Evolutionary conservation across 1,284 basidiomycete species (phyloP), one percentile per base, ranked within the genome.

Genomic region (Neotropicomus parvogracilis): DNA sequence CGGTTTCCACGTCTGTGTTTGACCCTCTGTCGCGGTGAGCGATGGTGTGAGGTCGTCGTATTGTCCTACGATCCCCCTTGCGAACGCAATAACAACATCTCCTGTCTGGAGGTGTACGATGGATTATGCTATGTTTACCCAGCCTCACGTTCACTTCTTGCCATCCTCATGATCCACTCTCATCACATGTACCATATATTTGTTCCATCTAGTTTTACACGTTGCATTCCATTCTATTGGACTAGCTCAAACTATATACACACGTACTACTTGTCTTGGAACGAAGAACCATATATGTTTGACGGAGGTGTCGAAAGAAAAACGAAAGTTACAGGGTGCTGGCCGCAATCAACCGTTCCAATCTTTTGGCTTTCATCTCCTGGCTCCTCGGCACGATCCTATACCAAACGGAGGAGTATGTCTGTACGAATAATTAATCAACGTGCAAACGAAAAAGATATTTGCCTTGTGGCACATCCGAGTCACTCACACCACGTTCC

Each of bases 1-100:
- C 45, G 2, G 19, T 58, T 17, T 65, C 10, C 19, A 63, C 59
- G 10, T 50, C 53, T 20, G 32, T 44, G 0, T 43, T 43, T 17
- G 27, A 41, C 13, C 12, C 32, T 1, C 4, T 37, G 21, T 16
- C 12, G 12, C 35, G 28, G 7, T 57, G 40, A 57, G 24, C 24
- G 24, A 8, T 24, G 24, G 24, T 24, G 8, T 8, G 24, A 4
- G 24, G 5, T 24, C 24, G 24, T 24, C 24, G 24, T 24, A 8
- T 24, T 8, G 8, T 24, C 24, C 8, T 24, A 8, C 24, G 5
- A 24, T 5, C 8, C 24, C 8, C 8, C 8, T 8, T 8, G 8
- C 24, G 24, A 24, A 24, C 24, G 24, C 24, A n/a, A n/a, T n/a
- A n/a, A n/a, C n/a, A n/a, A n/a, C n/a, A n/a, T n/a, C n/a, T n/a